Evolutionary conservation across 1,284 basidiomycete species (phyloP), one percentile per base, ranked within the genome.

Genomic region (Puccinia brachypodii): DNA sequence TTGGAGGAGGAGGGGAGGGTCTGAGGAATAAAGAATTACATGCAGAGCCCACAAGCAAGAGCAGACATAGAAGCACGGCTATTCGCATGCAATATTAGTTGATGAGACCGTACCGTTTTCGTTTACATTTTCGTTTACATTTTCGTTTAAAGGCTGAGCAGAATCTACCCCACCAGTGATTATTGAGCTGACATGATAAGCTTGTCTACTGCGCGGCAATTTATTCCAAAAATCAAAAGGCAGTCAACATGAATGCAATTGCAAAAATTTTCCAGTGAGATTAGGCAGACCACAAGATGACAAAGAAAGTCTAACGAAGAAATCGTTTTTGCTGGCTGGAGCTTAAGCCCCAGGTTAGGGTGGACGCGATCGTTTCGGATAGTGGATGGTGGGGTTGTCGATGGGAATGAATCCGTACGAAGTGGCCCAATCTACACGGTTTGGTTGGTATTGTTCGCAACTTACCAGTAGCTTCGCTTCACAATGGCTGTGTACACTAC

Each of bases 301-400:
- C 19, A 72, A 31, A 31, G 42, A 72, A 53, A 36, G 69, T 25
- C 69, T 72, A 47, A 72, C 69, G 69, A 53, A 53, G 31, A 50
- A 36, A 1, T 36, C 28, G 50, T 33, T 72, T 36, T 25, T 28
- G 28, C 42, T 22, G 19, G 42, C 4, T 47, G 42, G 11, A 72
- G n/a, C 11, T 33, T 38, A 53, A 53, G 13, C 22, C 28, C 64
- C 40, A 40, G 64, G 40, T 68, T 25, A 53, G 22, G 44, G 0
- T 38, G 69, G 25, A 50, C 16, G 19, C 31, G 36, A 64, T 64
- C 62, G 62, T 64, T 36, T 28, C 42, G 42, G 22, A 47, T 53
- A 47, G 69, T 47, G 31, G 69, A 50, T 25, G 69, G 53, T 72
- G 68, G 44, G 47, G 44, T 50, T 19, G 42, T 31, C 33, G 33